Evolutionary conservation across 2,329 filamentous ascomycete species (phyloP).

Genomic region (Stylonectria norvegica): DNA sequence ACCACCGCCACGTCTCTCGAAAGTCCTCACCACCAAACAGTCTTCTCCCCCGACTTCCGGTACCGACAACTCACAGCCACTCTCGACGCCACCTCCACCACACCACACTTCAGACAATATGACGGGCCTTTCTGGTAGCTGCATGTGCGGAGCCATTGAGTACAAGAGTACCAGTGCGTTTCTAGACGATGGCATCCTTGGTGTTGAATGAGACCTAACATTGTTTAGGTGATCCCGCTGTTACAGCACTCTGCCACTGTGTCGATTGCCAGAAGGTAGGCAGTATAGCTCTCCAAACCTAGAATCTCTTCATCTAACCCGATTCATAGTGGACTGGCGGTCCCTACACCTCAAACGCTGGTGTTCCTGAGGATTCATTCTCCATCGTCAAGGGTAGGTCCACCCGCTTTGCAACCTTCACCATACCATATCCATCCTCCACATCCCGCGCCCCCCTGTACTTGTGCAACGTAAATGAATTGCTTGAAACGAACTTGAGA

Average conservation of each 20-base stretch:
- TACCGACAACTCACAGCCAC: too few relatives aligned
- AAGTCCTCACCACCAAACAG: too few relatives aligned
- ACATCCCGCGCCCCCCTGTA: too few relatives aligned
- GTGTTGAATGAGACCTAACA: neutral
- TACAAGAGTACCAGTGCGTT: conserved; percentile 34
- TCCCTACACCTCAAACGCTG: conserved; percentile 53
- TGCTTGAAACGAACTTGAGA: too few relatives aligned
- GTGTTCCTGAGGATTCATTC: conserved; percentile 46
- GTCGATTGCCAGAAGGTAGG: conserved; percentile 52
- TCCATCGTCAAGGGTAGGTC: conserved; percentile 45
- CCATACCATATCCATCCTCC: accelerated
- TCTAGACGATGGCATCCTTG: neutral
- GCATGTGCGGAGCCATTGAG: conserved; percentile 35
- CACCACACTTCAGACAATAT: conserved; percentile 13
- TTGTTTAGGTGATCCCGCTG: conserved; percentile 36
- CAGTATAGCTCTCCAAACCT: neutral
- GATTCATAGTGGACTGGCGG: conserved; percentile 44
- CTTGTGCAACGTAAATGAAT: too few relatives aligned
- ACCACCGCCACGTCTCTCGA: too few relatives aligned
- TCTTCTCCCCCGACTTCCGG: too few relatives aligned
- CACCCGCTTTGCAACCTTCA: neutral
- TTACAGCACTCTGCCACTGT: conserved; percentile 51
- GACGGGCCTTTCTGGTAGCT: conserved; percentile 32
- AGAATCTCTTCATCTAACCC: neutral
- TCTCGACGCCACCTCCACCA: conserved; percentile 1